Evolutionary conservation across 78 protist genomes (phyloP).

Genomic region (Salpingoeca rosetta): DNA sequence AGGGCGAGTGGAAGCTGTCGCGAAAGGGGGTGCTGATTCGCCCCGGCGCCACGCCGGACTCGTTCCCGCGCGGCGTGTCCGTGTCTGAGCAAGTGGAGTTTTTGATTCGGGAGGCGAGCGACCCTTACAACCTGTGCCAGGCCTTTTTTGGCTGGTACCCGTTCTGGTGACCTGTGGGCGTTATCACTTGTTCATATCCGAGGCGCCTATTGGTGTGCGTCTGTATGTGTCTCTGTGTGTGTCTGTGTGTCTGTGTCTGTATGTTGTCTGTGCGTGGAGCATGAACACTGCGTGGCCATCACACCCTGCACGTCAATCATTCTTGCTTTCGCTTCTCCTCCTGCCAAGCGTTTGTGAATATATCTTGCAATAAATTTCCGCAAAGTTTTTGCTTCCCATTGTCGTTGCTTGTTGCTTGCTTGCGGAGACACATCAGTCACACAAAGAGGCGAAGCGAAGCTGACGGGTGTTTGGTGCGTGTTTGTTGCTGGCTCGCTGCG

Average conservation of each 20-base stretch:
- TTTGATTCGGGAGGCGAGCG: constrained; percentile 82
- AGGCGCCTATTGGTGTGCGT: background rate
- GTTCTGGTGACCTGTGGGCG: constrained; percentile 38
- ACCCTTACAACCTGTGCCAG: constrained; percentile 90
- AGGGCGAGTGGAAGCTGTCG: constrained; percentile 39
- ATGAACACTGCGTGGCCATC: no score
- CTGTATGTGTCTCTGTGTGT: no score
- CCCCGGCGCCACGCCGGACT: background rate
- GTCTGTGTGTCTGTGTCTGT: no score
- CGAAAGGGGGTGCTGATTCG: background rate
- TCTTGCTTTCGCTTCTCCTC: background rate
- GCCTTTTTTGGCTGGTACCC: constrained; percentile 95
- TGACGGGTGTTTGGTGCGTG: no score
- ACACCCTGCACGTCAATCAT: no score
- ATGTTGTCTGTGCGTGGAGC: no score
- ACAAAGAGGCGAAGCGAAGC: no score
- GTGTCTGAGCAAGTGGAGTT: constrained; percentile 51
- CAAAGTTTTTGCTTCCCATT: no score
- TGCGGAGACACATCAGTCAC: no score
- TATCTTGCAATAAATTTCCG: no score
- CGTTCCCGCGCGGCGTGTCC: background rate
- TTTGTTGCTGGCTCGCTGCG: no score
- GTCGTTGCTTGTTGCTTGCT: no score
- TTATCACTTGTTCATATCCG: background rate
- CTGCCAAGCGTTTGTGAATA: background rate